Base-by-base conservation (phyloP, 2,329 filamentous ascomycete genomes). In the Aspergillus pseudoterreus region DNA sequence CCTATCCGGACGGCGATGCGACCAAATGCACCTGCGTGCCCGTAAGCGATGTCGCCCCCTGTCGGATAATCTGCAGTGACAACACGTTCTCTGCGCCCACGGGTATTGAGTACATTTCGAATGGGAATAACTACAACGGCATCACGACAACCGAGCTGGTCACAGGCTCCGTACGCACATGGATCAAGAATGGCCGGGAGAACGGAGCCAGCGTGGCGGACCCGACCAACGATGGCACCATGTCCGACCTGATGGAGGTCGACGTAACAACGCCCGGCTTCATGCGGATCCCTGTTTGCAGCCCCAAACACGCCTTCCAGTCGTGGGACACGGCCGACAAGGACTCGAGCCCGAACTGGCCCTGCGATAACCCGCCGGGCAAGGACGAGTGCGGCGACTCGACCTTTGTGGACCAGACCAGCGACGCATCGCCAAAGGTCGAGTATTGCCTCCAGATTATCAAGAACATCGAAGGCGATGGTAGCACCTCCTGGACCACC, bases 201-300 rank as follows among this genome's bases (percentile, higher is more conserved):
- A 73, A 74, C 55, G 61, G 62, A 21, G 66, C 50, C 46, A 46
- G 39, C 17, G 9, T 48, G 11, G 55, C 57, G 1, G 66, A 71
- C 49, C 55, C 60, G 1, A 49, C 45, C n/a, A 39, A 68, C 62
- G 6, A 51, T 38, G 47, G 19, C 33, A 61, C 63, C 36, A 33
- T 63, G 8, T 15, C 54, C 6, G 46, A 60, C 21, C 59, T 73
- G 12, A 14, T 63, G 22, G 46, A 62, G 15, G 24, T 51, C 27
- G 64, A 71, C 50, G 49, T 73, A 38, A 70, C 64, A 5, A 69
- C 65, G 0, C 65, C 70, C 0, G 72, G 72, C 2, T 67, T 66
- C 51, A 61, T 75, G 38, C 63, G 59, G 6, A 60, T 75, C 1
- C 73, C 72, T 35, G 69, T 75, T 14, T 75, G 72, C 61, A 66